These are phyloP conservation scores for Colletotrichum musicola DNA, from an alignment of 2,329 filamentous ascomycete genomes.

Conservation along the genomic window DNA sequence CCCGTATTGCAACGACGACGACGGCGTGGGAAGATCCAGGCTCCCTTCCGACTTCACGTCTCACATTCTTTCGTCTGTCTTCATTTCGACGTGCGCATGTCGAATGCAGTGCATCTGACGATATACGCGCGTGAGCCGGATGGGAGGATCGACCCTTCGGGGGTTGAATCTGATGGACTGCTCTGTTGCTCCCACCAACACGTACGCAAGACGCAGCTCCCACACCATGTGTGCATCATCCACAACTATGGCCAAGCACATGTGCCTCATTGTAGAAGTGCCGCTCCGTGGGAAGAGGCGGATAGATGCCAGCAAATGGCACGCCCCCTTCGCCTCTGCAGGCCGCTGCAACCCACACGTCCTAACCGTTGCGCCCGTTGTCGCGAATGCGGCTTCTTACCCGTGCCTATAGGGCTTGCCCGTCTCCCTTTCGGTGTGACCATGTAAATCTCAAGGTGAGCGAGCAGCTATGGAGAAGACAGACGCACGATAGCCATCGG, in stretches of 20 bases:
- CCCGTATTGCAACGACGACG: slow-evolving; percentile 20
- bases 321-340: slow-evolving; percentile 14
- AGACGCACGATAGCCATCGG: slow-evolving; percentile 18
- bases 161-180: neutral
- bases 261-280: slow-evolving; percentile 9
- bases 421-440: neutral
- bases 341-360: slow-evolving; percentile 14
- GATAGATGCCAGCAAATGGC: slow-evolving; percentile 22
- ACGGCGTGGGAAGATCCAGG: slow-evolving; percentile 1
- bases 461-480: slow-evolving; percentile 7
- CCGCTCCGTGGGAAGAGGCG: slow-evolving; percentile 7
- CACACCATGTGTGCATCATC: neutral
- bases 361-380: slow-evolving; percentile 24
- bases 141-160: neutral
- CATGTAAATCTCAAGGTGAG: slow-evolving; percentile 8
- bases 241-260: slow-evolving; percentile 3
- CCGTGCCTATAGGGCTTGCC: slow-evolving; percentile 14
- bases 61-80: neutral
- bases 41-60: neutral
- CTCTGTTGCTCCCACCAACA: neutral
- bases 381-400: slow-evolving; percentile 9
- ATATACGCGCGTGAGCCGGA: neutral
- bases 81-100: neutral
- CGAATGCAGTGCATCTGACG: neutral
- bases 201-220: neutral